These are phyloP conservation scores for Vachellia pachyceras DNA, from an alignment of 306 rosid genomes.

Conservation along the genomic window DNA sequence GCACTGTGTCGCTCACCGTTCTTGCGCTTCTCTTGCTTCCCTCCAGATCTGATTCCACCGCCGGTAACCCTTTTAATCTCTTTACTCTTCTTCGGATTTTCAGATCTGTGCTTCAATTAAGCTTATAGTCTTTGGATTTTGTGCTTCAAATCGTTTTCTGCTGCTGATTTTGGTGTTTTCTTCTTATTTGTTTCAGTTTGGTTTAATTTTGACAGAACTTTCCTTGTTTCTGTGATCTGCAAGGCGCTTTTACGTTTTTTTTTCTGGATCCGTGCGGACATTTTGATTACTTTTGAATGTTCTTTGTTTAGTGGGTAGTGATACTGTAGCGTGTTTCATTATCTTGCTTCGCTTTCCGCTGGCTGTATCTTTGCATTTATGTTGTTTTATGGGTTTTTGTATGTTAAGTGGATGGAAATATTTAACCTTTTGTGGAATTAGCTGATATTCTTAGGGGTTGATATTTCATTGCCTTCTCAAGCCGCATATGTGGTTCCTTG, in stretches of 20 bases:
- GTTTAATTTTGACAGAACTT: slow-evolving; percentile 23
- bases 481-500: not conserved
- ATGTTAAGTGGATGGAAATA: not conserved
- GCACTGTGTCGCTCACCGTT: slow-evolving; percentile 1
- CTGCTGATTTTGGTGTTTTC: not conserved
- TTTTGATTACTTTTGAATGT: not conserved
- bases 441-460: not conserved
- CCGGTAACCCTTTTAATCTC: slow-evolving; percentile 34
- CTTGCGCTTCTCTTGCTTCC: slow-evolving; percentile 7
- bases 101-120: slow-evolving; percentile 24
- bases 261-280: slow-evolving; percentile 5
- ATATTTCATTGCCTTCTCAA: not conserved
- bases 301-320: not conserved
- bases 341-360: not conserved
- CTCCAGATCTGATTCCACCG: slow-evolving; percentile 47
- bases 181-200: not conserved
- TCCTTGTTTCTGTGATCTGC: slow-evolving; percentile 2
- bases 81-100: not conserved
- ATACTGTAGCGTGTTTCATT: not conserved
- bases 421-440: not conserved
- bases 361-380: slow-evolving; percentile 2
- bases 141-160: not conserved
- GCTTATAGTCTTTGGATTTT: slow-evolving; percentile 10
- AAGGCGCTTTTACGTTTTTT: not conserved
- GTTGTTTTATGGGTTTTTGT: slow-evolving; percentile 23